A percentile compares a stretch with the other conserved stretches of the same genome.
Conservation (phyloP, 176 grass and related monocot genomes). For the Phoenix roebelenii region DNA sequence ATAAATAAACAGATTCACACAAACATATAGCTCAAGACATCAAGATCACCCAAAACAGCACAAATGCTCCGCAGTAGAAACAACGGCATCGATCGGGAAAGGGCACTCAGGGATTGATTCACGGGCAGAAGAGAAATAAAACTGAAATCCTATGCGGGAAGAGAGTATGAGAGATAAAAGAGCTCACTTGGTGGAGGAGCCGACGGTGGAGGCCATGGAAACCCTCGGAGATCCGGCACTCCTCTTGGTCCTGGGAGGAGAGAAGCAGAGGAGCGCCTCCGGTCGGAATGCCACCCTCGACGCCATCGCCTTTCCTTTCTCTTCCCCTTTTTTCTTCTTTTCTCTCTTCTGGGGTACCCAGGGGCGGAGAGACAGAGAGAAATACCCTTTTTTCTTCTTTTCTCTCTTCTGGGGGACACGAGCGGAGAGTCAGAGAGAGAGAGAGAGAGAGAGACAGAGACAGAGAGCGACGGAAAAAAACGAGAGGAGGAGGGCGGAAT, state of each 20-base stretch:
- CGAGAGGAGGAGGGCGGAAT: not conserved
- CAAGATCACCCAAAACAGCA: too few relatives aligned
- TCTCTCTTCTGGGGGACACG: not conserved
- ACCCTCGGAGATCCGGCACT: conserved; percentile 3
- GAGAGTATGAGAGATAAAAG: not conserved
- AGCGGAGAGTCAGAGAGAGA: too few relatives aligned
- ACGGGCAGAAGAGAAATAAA: too few relatives aligned
- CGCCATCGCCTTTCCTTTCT: not conserved
- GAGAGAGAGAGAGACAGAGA: not conserved
- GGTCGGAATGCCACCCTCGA: conserved; percentile 10
- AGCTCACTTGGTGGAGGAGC: conserved; percentile 4
- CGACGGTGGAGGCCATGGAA: conserved; percentile 4
- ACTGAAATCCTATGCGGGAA: not conserved
- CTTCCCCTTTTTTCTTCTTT: not conserved
- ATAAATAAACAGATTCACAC: too few relatives aligned
- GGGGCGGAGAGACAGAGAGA: too few relatives aligned
- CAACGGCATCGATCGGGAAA: too few relatives aligned
- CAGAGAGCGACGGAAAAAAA: too few relatives aligned
- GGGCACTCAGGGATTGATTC: too few relatives aligned
- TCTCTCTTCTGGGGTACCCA: not conserved
- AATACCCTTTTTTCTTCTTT: not conserved
- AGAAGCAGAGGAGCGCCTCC: conserved; percentile 7
- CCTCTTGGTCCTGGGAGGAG: not conserved
- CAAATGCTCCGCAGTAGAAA: too few relatives aligned
- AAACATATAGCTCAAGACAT: too few relatives aligned